Evolutionary conservation across 106 monocot genomes (phyloP), one percentile per base, ranked within the genome.

Genomic region (Dendrobium nobile): DNA sequence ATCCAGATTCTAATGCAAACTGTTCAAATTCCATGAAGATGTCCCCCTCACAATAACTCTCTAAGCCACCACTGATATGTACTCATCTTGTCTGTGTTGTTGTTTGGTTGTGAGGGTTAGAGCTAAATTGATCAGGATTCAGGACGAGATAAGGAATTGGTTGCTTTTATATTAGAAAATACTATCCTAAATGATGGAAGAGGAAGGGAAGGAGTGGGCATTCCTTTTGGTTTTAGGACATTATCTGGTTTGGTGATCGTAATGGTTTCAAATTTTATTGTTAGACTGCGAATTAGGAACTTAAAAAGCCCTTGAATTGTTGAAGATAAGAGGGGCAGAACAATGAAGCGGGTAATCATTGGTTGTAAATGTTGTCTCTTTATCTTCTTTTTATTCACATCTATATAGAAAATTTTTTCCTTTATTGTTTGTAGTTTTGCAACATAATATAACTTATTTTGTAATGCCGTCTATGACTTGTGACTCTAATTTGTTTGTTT

Each of bases 361-460:
- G 64, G 26, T 7, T 65, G 64, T 65, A 65, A 65, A 8, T 65
- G 13, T 70, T 33, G 70, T 16, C 28, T 37, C 37, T 70, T 70
- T 13, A 16, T 70, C 2, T 10, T 54, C 64, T 70, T 70, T 31
- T 70, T 70, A 27, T 2, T 70, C 4, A 26, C 26, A 2, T 70
- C 70, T 2, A 9, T 70, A 4, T 70, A 33, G 28, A 15, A 15
- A 37, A 2, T 70, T 16, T 70, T 70, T 37, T 22, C 24, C 5
- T 27, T 70, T 70, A 70, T 70, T 70, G 37, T 70, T 70, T 37
- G 70, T 37, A 37, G 70, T 70, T 70, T 70, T 33, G 13, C 70
- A 70, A 15, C 16, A 37, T 70, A 70, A 9, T 7, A 9, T 51
- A 51, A 51, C 51, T 51, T 37, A 13, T 13, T 22, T 61, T 22